Base-by-base conservation (phyloP, 106 monocot genomes). In the Cymbidium sinense region DNA sequence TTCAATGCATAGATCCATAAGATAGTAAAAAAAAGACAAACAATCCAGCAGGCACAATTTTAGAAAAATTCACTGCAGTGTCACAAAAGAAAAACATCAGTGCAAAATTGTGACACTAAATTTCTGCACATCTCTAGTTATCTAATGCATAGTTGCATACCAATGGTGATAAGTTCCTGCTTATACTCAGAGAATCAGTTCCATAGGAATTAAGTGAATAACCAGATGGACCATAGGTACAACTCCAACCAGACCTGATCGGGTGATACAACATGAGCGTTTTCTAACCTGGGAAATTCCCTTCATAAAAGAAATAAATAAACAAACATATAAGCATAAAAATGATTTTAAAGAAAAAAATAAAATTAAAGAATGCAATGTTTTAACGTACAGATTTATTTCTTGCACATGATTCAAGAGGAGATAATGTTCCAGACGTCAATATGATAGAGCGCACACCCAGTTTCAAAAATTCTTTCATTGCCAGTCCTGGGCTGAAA, bases 171-270 rank as follows among this genome's bases (percentile, higher is more conserved):
- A 79, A 95, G 90, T 35, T 95, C 99, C 77, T 93, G 99, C 77
- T 95, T 99, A 78, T 99, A 95, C 75, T 95, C 89, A 99, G 25
- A 69, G 92, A 90, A 95, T 92, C 88, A 77, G 72, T 91, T 77
- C 35, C 86, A 99, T 90, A 99, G 30, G 99, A 99, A 89, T 95
- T 95, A 43, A 99, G 83, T 28, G 82, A 77, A 79, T 82, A 82
- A 76, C 99, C 89, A 81, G 99, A 95, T 52, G 99, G 95, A 15
- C 99, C 99, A 58, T 85, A 58, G 92, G 85, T 39, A 95, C 79
- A 91, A 99, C 92, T 81, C 99, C 95, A 75, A 91, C 88, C 99
- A 99, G 55, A 99, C 89, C 86, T 99, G 95, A 80, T 86, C n/a
- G 34, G 88, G 34, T 79, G 90, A 83, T 81, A 99, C 86, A 55